Conservation (phyloP, 768 basidiomycete species). For the Neoboletus magnificus region DNA sequence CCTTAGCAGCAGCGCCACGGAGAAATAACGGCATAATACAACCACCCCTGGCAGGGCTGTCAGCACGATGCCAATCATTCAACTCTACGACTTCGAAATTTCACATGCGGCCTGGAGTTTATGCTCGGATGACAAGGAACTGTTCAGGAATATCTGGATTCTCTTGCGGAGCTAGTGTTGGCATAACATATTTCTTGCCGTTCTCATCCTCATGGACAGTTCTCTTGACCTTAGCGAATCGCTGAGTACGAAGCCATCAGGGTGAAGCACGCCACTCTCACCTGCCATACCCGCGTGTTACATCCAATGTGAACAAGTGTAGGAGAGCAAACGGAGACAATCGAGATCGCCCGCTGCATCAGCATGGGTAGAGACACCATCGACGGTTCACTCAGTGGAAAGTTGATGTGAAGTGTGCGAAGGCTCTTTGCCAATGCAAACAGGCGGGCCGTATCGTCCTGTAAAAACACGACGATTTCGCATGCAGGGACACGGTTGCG, state of each 20-base stretch:
- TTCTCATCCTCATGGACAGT: constrained; percentile 34
- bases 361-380: constrained; percentile 15
- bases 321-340: constrained; percentile 49
- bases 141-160: constrained; percentile 67
- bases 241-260: neutral
- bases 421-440: constrained; percentile 47
- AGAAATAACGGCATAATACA: neutral
- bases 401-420: constrained; percentile 60
- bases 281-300: constrained; percentile 70
- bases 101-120: constrained; percentile 4
- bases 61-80: neutral
- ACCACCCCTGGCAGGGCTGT: neutral
- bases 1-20: neutral
- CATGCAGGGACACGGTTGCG: neutral
- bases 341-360: constrained; percentile 38
- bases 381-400: constrained; percentile 31
- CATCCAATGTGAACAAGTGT: constrained; percentile 62
- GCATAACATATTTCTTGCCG: constrained; percentile 37
- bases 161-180: constrained; percentile 51
- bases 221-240: constrained; percentile 43
- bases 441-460: constrained; percentile 25
- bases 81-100: neutral
- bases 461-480: neutral
- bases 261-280: constrained; percentile 26
- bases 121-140: constrained; percentile 58